A percentile compares a stretch with the other conserved stretches of the same genome.
Evolutionary conservation across 1,139 yeast species (phyloP).

Genomic region (Pneumocystis oryctolagi): DNA sequence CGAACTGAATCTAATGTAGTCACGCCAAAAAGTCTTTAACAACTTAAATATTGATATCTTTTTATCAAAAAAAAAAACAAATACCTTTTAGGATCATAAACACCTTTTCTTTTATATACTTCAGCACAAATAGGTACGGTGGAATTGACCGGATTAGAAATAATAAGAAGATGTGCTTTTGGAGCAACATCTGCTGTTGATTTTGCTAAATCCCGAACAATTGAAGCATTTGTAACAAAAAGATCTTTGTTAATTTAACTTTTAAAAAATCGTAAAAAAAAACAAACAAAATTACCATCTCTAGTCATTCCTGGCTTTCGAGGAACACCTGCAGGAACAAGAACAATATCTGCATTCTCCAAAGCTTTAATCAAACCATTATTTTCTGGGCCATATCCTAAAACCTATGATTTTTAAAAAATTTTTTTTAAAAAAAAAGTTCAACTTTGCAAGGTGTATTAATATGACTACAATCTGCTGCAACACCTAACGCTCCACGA

Average conservation of each 20-base stretch:
- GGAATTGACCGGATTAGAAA: conserved; percentile 96
- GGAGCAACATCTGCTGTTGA: conserved; percentile 80
- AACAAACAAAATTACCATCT: conserved; percentile 15
- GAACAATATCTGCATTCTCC: conserved; percentile 68
- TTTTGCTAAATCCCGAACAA: conserved; percentile 81
- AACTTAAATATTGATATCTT: neutral
- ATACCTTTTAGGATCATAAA: conserved; percentile 62
- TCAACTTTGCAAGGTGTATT: conserved; percentile 71
- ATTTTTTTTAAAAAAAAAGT: neutral
- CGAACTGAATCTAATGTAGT: conserved; percentile 92
- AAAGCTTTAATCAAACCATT: conserved; percentile 61
- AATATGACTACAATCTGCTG: conserved; percentile 87
- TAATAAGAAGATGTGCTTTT: conserved; percentile 71
- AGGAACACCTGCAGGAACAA: conserved; percentile 98
- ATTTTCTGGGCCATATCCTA: conserved; percentile 73
- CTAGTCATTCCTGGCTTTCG: conserved; percentile 99
- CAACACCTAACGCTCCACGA: conserved; percentile 92
- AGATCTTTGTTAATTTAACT: conserved; percentile 34
- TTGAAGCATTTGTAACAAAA: conserved; percentile 93
- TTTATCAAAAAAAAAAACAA: neutral
- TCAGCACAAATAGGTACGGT: conserved; percentile 97
- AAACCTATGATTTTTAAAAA: conserved; percentile 22
- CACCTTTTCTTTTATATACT: conserved; percentile 72
- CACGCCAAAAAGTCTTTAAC: conserved; percentile 64
- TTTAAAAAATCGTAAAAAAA: neutral